Base-by-base conservation (phyloP, 306 rosid genomes). In the Cicer cuneatum region DNA sequence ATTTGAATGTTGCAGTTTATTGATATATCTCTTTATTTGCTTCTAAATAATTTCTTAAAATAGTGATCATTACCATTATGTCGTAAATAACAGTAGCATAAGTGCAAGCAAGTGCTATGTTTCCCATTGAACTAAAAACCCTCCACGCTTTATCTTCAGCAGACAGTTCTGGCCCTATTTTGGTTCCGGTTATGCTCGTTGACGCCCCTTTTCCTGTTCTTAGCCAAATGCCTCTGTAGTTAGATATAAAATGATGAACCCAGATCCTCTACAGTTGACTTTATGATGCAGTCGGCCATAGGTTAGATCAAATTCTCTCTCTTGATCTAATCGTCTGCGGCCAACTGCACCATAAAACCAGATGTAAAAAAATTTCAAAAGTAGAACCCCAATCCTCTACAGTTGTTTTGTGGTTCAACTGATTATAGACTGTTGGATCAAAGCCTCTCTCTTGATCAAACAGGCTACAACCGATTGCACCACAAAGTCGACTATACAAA, bases 61-160 rank as follows among this genome's bases (percentile, higher is more conserved):
- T 13, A 52, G 7, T 35, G 43, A 42, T 48, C 35, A 76, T 15
- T 77, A 88, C 93, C 81, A 88, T 80, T 52, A 90, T 82, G 14
- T 88, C 91, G 72, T 72, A 72, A 12, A 86, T 8, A 47, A 90
- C 80, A 0, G 79, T 80, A n/a, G 91, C 84, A 33, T 86, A 90
- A 7, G 82, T 77, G 83, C 87, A 80, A 37, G 96, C 89, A 78
- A 90, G 85, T 6, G 91, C 96, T 66, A 90, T 86, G 75, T 86
- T 88, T 61, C 96, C 96, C 66, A 83, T 47, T 45, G 90, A 84
- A 71, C 84, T 83, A 68, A 84, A 80, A 82, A 72, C 86, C 60
- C 75, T 83, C 91, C 89, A 85, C 18, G 78, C 4, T 81, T 88
- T 90, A 15, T 88, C 91, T 8, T 67, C 64, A 3, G 33, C 49